Evolutionary conservation across 352 stramenopile species (phyloP).

Genomic region (Globisporangium megalacanthum): DNA sequence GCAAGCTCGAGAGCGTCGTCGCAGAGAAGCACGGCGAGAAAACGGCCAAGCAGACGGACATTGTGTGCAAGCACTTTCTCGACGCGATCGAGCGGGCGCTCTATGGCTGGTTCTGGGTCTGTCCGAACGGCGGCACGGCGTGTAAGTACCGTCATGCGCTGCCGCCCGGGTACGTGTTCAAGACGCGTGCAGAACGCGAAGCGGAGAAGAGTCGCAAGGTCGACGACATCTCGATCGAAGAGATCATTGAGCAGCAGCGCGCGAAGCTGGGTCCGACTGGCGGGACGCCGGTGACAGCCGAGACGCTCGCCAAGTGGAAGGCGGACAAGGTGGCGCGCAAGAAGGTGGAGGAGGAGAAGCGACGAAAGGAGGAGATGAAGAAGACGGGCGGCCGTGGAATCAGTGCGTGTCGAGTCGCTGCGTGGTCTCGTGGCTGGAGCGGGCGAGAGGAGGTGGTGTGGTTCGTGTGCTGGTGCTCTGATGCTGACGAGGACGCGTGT

Average conservation of each 20-base stretch:
- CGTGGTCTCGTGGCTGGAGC: background rate
- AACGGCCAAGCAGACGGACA: conserved; percentile 77
- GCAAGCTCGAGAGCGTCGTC: conserved; percentile 85
- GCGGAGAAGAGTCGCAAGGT: conserved; percentile 81
- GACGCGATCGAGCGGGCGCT: conserved; percentile 88
- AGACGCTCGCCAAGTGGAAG: conserved; percentile 89
- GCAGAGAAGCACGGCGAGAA: conserved; percentile 84
- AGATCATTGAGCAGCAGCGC: conserved; percentile 90
- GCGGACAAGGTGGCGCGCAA: conserved; percentile 74
- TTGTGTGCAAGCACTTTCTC: conserved; percentile 89
- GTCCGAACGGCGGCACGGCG: conserved; percentile 72
- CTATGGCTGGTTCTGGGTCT: conserved; percentile 91
- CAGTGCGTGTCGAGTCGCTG: conserved; percentile 49
- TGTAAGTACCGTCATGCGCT: conserved; percentile 87
- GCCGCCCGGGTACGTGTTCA: conserved; percentile 85
- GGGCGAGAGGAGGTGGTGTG: background rate
- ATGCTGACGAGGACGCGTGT: conserved; percentile 6
- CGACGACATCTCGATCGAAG: conserved; percentile 82
- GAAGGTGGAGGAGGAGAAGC: conserved; percentile 75
- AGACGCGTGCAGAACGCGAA: conserved; percentile 83
- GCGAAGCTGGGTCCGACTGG: conserved; percentile 79
- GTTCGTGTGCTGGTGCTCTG: background rate
- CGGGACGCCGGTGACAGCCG: conserved; percentile 84
- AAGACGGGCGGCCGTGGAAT: conserved; percentile 74
- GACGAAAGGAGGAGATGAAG: conserved; percentile 82